Conservation (phyloP, 1,284 basidiomycete genomes). For the Sphagnurus paluster region DNA sequence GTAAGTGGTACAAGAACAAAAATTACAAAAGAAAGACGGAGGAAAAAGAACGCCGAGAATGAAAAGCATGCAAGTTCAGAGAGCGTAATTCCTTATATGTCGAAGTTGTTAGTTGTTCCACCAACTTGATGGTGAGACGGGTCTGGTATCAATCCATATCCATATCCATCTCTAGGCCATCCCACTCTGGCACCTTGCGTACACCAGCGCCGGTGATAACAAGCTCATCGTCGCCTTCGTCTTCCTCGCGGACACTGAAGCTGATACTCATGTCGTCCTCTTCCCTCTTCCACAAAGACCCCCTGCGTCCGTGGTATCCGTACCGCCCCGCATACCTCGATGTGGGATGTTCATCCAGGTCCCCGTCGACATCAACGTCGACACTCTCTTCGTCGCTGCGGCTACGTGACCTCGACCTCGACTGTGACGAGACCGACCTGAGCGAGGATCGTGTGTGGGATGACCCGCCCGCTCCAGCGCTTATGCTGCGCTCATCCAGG, state of each 20-base stretch:
- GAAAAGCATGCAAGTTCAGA: not conserved
- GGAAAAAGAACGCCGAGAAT: not conserved
- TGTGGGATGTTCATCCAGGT: slow-evolving; percentile 21
- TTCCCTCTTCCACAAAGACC: slow-evolving; percentile 24
- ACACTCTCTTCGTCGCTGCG: slow-evolving; percentile 37
- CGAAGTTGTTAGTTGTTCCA: not conserved
- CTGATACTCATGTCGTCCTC: slow-evolving; percentile 30
- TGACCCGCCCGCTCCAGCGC: slow-evolving; percentile 38
- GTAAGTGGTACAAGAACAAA: slow-evolving; percentile 2
- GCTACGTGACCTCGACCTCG: slow-evolving; percentile 28
- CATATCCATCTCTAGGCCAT: slow-evolving; percentile 69
- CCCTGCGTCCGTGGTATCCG: slow-evolving; percentile 9
- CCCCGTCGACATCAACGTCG: slow-evolving; percentile 30
- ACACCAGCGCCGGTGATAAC: slow-evolving; percentile 8
- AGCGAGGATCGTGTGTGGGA: slow-evolving; percentile 53
- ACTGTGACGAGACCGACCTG: slow-evolving; percentile 34
- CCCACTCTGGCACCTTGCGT: slow-evolving; percentile 50
- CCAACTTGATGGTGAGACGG: not conserved
- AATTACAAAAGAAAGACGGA: too few species aligned
- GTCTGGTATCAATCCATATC: slow-evolving; percentile 46
- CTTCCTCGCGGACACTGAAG: slow-evolving; percentile 34
- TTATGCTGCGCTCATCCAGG: slow-evolving; percentile 11
- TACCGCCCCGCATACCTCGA: slow-evolving; percentile 20
- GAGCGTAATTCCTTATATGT: slow-evolving; percentile 6
- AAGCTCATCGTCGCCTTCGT: slow-evolving; percentile 24